Evolutionary conservation across 805 yeast species (phyloP), one percentile per base, ranked within the genome.

Genomic region (Saturnispora silvae): DNA sequence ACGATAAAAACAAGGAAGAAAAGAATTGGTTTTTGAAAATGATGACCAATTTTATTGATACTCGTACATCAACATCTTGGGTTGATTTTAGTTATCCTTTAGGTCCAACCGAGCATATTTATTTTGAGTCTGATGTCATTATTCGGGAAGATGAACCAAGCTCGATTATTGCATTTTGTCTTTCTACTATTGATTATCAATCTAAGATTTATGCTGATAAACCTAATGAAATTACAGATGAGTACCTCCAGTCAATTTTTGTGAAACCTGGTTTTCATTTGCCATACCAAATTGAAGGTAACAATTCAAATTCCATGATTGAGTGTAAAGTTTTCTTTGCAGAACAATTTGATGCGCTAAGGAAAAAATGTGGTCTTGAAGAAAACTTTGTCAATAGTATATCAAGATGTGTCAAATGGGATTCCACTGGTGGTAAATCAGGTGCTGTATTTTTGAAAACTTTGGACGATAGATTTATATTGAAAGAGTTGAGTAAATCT

Each of bases 111-210:
- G 97, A 92, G 52, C 97, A 92, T 54, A 74, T 89, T 1, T 92
- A 92, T 63, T 85, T 84, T 15, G 97, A 94, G 52, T 83, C 94
- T 6, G 85, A 83, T 55, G 95, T 92, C 16, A 78, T 92, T 40
- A 89, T 92, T 8, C 65, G 98, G 35, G 99, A 92, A 50, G 96
- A 85, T 55, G 99, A 92, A 54, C 98, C 97, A 8, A 81, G 94
- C 49, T 87, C 97, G 0, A 60, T 92, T 42, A 83, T 94, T 45
- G 94, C 97, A 1, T 87, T 92, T 50, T 89, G 97, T 54, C 61
- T 92, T 42, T 81, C 87, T 37, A 75, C 95, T 0, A 69, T 75
- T 3, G 97, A 92, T 56, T 89, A 92, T 52, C 66, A 70, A 34
- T 56, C 61, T 35, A 53, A 49, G 41, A 40, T 48, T n/a, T 28